Evolutionary conservation across 192 early-diverging fungal species (phyloP).

Genomic region (Chytriomyces hyalinus): DNA sequence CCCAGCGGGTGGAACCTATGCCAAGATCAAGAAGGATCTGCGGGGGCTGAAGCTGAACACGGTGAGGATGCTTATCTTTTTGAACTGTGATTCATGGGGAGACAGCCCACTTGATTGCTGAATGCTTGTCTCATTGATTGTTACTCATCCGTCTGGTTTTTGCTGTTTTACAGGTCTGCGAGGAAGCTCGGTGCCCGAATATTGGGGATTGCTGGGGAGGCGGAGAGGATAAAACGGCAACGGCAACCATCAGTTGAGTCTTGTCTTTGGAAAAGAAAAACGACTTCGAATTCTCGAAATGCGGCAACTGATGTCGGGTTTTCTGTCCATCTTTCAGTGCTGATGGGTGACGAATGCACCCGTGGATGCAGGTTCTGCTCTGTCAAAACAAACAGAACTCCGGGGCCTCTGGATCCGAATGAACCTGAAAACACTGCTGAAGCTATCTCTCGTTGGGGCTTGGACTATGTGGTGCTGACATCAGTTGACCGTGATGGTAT

Average conservation of each 20-base stretch:
- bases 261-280: conserved; percentile 1
- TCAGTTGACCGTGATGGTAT: conserved; percentile 92
- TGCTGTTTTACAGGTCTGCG: conserved; percentile 70
- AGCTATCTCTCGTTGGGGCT: conserved; percentile 91
- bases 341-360: conserved; percentile 99
- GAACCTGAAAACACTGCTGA: conserved; percentile 94
- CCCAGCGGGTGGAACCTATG: conserved; percentile 78
- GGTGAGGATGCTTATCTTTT: conserved; percentile 20
- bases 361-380: conserved; percentile 97
- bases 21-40: conserved; percentile 85
- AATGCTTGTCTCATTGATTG: not conserved
- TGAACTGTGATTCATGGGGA: not conserved
- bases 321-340: conserved; percentile 31
- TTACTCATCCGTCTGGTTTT: not conserved
- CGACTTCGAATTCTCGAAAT: no score
- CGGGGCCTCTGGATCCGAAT: conserved; percentile 80
- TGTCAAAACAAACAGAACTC: conserved; percentile 90
- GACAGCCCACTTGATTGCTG: not conserved
- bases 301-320: no score
- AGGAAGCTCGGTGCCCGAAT: conserved; percentile 97
- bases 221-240: conserved; percentile 91
- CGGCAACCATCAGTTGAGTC: conserved; percentile 83
- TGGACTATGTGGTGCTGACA: conserved; percentile 98
- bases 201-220: conserved; percentile 99
- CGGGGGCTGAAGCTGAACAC: conserved; percentile 95